Conservation (phyloP, 169 alveolate genomes). For the Plasmodium billcollinsi region DNA sequence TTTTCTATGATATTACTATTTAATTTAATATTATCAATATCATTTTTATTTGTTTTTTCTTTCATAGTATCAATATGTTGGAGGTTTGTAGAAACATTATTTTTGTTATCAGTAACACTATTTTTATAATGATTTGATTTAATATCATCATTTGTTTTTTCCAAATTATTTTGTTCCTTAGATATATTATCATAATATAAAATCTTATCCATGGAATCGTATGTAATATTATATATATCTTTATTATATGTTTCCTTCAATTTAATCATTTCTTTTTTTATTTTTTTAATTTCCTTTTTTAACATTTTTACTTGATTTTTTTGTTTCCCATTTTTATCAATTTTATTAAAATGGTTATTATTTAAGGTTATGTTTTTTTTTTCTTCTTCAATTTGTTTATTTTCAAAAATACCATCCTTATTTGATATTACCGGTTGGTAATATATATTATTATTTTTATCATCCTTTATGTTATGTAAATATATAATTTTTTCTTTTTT, state of each 20-base stretch:
- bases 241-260: constrained; percentile 24
- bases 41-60: not conserved
- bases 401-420: not conserved
- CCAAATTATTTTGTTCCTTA: not conserved
- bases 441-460: not conserved
- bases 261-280: constrained; percentile 70
- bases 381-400: constrained; percentile 2
- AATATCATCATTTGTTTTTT: not conserved
- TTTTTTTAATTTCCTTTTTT: constrained; percentile 62
- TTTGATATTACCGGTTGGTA: not conserved
- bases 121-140: not conserved
- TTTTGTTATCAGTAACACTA: not conserved
- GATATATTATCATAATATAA: not conserved
- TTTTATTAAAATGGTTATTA: not conserved
- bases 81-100: not conserved
- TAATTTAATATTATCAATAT: not conserved
- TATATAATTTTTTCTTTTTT: not conserved
- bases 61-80: not conserved
- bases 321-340: constrained; percentile 28
- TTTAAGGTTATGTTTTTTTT: not conserved
- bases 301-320: constrained; percentile 51
- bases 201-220: not conserved
- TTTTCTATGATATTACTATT: not conserved
- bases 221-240: not conserved
- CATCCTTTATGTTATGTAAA: not conserved